Conservation (phyloP, 2,329 filamentous ascomycete genomes). For the Phaeomoniella chlamydospora region DNA sequence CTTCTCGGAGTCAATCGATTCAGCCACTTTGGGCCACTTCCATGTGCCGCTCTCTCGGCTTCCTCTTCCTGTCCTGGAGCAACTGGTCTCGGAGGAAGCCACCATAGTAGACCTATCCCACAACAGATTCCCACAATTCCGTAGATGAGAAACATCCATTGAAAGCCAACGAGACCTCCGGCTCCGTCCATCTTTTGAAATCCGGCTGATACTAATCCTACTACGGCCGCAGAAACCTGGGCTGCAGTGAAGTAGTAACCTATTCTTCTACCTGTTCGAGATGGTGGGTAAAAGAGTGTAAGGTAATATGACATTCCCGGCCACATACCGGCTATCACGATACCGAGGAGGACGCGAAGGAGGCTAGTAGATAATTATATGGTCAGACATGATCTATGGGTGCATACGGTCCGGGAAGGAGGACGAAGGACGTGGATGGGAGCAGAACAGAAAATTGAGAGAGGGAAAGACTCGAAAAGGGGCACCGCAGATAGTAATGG, state of each 20-base stretch:
- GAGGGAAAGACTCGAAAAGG: too few species aligned
- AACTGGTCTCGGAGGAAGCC: conserved; percentile 73
- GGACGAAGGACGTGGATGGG: too few species aligned
- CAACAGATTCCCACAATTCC: conserved; percentile 60
- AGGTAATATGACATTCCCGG: conserved; percentile 89
- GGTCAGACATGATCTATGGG: too few species aligned
- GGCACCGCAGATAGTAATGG: background rate
- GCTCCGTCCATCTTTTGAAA: conserved; percentile 83
- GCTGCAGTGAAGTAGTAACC: conserved; percentile 81
- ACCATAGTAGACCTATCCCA: conserved; percentile 67
- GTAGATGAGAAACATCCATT: conserved; percentile 88
- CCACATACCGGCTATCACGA: conserved; percentile 90
- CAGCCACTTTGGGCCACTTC: conserved; percentile 18
- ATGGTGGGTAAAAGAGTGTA: conserved; percentile 81
- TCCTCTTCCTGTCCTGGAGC: too few species aligned
- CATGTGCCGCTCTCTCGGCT: too few species aligned
- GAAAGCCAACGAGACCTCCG: conserved; percentile 63
- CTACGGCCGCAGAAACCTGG: conserved; percentile 77
- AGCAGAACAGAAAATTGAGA: too few species aligned
- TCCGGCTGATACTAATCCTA: conserved; percentile 76
- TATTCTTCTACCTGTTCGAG: conserved; percentile 73
- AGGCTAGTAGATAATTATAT: conserved; percentile 41
- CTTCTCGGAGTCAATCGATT: conserved; percentile 53
- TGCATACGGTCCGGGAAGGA: conserved; percentile 2
- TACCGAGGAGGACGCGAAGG: conserved; percentile 69